Evolutionary conservation across 1,284 basidiomycete species (phyloP).

Genomic region (Rhizoctonia solani): DNA sequence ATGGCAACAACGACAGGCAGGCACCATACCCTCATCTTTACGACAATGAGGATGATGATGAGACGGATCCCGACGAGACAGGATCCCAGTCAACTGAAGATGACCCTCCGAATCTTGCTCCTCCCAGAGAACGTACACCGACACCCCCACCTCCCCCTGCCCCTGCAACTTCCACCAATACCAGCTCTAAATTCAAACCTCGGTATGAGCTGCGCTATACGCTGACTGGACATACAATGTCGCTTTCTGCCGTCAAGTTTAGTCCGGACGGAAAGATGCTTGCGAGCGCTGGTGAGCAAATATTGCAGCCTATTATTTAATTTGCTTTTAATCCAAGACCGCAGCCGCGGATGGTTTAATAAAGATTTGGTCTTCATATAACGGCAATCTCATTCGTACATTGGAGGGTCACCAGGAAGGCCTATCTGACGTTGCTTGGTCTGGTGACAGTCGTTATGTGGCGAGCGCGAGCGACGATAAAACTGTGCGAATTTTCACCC

Average conservation of each 20-base stretch:
- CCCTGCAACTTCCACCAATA: slow-evolving; percentile 43
- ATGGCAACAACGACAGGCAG: slow-evolving; percentile 34
- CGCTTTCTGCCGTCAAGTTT: slow-evolving; percentile 77
- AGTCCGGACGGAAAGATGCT: slow-evolving; percentile 73
- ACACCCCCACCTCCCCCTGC: slow-evolving; percentile 39
- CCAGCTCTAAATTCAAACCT: slow-evolving; percentile 47
- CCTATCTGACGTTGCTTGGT: slow-evolving; percentile 88
- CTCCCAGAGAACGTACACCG: slow-evolving; percentile 42
- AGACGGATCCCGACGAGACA: slow-evolving; percentile 62
- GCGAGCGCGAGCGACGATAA: slow-evolving; percentile 92
- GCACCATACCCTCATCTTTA: slow-evolving; percentile 19
- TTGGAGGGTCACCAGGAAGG: slow-evolving; percentile 76
- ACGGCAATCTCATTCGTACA: slow-evolving; percentile 72
- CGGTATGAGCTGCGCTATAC: slow-evolving; percentile 67
- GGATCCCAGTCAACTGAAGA: slow-evolving; percentile 82
- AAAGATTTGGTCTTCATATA: slow-evolving; percentile 75
- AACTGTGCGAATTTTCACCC: slow-evolving; percentile 78
- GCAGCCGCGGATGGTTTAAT: slow-evolving; percentile 78
- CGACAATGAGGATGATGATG: slow-evolving; percentile 33
- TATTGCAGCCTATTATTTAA: background rate
- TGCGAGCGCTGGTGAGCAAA: slow-evolving; percentile 70
- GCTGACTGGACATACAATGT: slow-evolving; percentile 71
- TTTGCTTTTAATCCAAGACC: background rate
- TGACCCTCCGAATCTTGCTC: slow-evolving; percentile 68
- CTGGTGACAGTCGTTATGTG: slow-evolving; percentile 75